Evolutionary conservation across 352 stramenopile genomes (phyloP), one percentile per base, ranked within the genome.

Genomic region (Pythium brachiatum): DNA sequence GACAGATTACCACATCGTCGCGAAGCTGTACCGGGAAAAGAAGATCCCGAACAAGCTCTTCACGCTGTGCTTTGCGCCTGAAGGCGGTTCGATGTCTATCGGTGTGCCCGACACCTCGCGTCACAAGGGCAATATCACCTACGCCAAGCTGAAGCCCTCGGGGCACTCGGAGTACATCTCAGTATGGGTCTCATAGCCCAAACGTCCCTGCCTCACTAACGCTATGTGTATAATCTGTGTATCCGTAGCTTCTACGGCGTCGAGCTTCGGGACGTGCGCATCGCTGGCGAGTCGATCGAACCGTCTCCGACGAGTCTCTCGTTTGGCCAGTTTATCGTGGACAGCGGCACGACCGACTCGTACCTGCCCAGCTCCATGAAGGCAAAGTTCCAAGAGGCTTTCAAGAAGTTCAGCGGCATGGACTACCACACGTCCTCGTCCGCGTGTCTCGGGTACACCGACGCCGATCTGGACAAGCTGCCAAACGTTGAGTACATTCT

Each of bases 301-400:
- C 72, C 78, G 1, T 62, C 77, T 0, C 43, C 66, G 7, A 64
- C 66, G n/a, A 79, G 63, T 26, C 79, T 76, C 31, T 68, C 61
- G 6, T 72, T 69, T 32, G 83, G 83, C 0, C 77, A 87, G 51
- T 92, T 83, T 52, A 91, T 95, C 51, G 79, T 95, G 13, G 86
- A 95, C 63, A 95, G 86, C 59, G 86, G 86, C 47, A 94, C 86
- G 12, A 94, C 86, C 1, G 83, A 92, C 62, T 93, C 86, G 52
- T 93, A 91, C 68, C 63, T 95, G 15, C 81, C 84, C 5, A 76
- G 59, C 31, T 69, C 62, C 3, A 57, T 91, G 58, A 79, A 79
- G 32, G 67, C 59, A 4, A 62, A 82, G 43, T 94, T 95, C 66
- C 60, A 79, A 32, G 48, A 74, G 13, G 53, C 68, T 4, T 94